These are phyloP conservation scores for Hyaloraphidium curvatum DNA, from an alignment of 192 early-diverging fungal genomes.

Conservation along the genomic window DNA sequence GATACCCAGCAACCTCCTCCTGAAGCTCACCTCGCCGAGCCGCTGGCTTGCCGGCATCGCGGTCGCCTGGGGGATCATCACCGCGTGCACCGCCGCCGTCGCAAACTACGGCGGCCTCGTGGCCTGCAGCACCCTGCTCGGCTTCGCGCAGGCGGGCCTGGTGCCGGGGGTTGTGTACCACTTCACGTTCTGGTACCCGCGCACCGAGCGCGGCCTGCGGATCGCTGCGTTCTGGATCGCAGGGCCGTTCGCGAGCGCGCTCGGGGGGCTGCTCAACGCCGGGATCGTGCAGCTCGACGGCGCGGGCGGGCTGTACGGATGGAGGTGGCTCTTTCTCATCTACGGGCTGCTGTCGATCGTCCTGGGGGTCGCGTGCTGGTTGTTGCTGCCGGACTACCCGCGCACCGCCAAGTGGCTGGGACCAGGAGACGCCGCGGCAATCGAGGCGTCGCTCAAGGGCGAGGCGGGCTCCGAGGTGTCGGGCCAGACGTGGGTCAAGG, in stretches of 20 bases:
- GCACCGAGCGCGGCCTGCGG: conserved; percentile 21
- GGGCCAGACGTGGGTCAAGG: no score
- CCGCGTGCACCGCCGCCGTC: conserved; percentile 7
- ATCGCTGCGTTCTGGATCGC: conserved; percentile 28
- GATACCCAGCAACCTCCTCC: neutral
- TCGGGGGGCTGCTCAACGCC: conserved; percentile 29
- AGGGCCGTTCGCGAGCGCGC: conserved; percentile 24
- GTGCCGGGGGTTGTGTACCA: conserved; percentile 24
- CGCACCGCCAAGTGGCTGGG: conserved; percentile 18
- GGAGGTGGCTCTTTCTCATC: conserved; percentile 46
- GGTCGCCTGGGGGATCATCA: conserved; percentile 7
- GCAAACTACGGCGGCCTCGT: conserved; percentile 7
- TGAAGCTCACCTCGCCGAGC: no score
- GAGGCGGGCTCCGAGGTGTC: no score
- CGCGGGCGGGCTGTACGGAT: conserved; percentile 27
- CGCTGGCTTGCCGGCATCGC: conserved; percentile 11
- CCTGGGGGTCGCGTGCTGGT: conserved; percentile 26
- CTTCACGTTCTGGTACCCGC: conserved; percentile 27
- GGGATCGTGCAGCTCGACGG: conserved; percentile 31
- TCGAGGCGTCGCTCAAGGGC: no score
- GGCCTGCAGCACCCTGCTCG: conserved; percentile 9
- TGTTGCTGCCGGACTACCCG: conserved; percentile 29
- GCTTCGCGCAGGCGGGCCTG: conserved; percentile 14
- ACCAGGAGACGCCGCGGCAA: no score
- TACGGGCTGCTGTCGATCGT: conserved; percentile 33